Evolutionary conservation across 345 rosid genomes (phyloP).

Genomic region (Combretum micranthum): DNA sequence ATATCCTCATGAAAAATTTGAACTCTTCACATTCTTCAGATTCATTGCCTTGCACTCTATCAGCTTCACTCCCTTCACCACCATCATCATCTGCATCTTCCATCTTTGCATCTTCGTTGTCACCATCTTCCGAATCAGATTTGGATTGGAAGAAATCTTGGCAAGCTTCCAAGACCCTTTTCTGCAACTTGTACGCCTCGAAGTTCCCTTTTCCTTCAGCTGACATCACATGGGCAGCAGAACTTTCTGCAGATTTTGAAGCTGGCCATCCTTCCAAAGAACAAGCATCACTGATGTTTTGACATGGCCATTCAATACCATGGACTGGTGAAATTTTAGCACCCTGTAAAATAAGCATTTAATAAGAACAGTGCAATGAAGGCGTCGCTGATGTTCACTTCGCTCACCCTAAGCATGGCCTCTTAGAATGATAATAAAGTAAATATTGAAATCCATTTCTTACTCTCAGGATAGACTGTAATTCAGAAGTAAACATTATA

Average conservation of each 20-base stretch:
- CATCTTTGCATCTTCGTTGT: background rate
- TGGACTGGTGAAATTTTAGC: background rate
- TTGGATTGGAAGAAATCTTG: conserved; percentile 28
- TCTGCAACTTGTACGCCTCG: conserved; percentile 29
- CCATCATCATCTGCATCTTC: background rate
- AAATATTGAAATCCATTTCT: too few species aligned
- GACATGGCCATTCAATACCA: conserved; percentile 18
- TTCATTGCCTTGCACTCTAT: conserved; percentile 18
- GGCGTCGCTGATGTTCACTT: background rate
- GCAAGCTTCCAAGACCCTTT: conserved; percentile 33
- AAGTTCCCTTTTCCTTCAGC: conserved; percentile 21
- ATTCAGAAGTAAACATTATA: too few species aligned
- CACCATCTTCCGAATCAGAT: conserved; percentile 12
- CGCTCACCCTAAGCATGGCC: too few species aligned
- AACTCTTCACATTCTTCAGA: conserved; percentile 19
- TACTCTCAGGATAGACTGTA: too few species aligned
- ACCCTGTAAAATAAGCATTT: conserved; percentile 4
- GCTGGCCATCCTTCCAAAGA: conserved; percentile 3
- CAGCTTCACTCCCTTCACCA: background rate
- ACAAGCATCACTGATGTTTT: conserved; percentile 1
- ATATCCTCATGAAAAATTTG: conserved; percentile 42
- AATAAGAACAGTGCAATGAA: background rate
- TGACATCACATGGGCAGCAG: background rate
- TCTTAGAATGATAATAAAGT: too few species aligned
- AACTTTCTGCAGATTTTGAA: background rate